Conservation (phyloP, 2,329 filamentous ascomycete species). For the Cyphellophora europaea region DNA sequence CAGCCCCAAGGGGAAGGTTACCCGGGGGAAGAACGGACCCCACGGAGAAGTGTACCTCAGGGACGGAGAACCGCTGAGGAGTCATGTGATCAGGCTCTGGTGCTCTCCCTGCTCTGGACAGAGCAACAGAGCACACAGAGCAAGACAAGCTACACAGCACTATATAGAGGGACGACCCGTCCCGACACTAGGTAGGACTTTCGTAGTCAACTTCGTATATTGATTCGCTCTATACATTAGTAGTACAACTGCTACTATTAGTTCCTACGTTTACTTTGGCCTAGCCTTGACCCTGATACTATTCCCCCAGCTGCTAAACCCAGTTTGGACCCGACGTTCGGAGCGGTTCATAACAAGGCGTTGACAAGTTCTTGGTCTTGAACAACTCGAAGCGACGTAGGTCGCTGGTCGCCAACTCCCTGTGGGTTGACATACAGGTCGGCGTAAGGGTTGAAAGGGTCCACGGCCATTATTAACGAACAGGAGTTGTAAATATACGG, state of each 20-base stretch:
- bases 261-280: slow-evolving; percentile 1
- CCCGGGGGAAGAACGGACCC: neutral
- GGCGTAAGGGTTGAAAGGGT: too few relatives aligned
- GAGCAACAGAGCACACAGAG: neutral
- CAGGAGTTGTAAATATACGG: too few relatives aligned
- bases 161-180: neutral
- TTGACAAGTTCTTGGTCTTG: slow-evolving; percentile 19
- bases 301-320: neutral
- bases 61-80: neutral
- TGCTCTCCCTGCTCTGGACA: neutral
- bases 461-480: too few relatives aligned
- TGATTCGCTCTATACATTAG: neutral
- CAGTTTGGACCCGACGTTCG: neutral
- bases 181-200: neutral
- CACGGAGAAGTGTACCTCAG: neutral
- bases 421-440: too few relatives aligned
- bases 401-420: slow-evolving; percentile 18
- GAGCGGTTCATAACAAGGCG: slow-evolving; percentile 1
- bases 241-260: neutral
- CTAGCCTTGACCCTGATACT: neutral
- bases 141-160: neutral
- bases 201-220: neutral
- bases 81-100: neutral
- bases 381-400: slow-evolving; percentile 17
- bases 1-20: neutral